Evolutionary conservation across 2,329 filamentous ascomycete species (phyloP), one percentile per base, ranked within the genome.

Genomic region (Chrysosporium keratinophilum): DNA sequence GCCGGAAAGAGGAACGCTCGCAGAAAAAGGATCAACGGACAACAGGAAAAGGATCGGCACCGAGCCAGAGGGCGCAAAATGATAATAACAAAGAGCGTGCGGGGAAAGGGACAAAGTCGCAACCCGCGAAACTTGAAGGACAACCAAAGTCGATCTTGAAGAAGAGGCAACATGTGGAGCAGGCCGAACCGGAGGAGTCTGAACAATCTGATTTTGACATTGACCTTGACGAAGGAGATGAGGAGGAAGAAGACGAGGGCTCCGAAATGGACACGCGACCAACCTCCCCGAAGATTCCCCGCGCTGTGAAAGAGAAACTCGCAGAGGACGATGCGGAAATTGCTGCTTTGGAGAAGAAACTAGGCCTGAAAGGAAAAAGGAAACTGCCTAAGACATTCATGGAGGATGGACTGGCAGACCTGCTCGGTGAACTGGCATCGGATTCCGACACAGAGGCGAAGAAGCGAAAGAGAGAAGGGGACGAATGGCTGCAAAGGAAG

Each of bases 281-380:
- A 14, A 37, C 52, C 2, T 52, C 48, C 10, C 50, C 41, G 2
- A 64, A 64, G 49, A 50, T 70, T 20, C 68, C 73, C 0, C 65
- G 63, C 56, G 62, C 61, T 0, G 73, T 82, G n/a, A 80, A 77
- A 63, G 78, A 83, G 2, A 81, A 79, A 60, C 73, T 96, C 3
- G 83, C 80, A 0, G 76, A 87, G 57, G 91, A 98, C 55, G 89
- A 97, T 63, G 87, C 83, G 1, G 88, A 95, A 61, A 97, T 98
- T 61, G 84, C 85, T 17, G 83, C 83, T 2, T 74, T 96, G 33
- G 93, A 98, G 71, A 89, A 84, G 67, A 94, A 87, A 64, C 73
- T 98, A 2, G 91, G 93, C 0, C 78, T 64, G 5, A 87, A 84
- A 64, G 81, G 82, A 20, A 85, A 84, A 56, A 94, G 88, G 64